Evolutionary conservation across 129 eudicot genomes (phyloP).

Genomic region (Flaveria ramosissima): DNA sequence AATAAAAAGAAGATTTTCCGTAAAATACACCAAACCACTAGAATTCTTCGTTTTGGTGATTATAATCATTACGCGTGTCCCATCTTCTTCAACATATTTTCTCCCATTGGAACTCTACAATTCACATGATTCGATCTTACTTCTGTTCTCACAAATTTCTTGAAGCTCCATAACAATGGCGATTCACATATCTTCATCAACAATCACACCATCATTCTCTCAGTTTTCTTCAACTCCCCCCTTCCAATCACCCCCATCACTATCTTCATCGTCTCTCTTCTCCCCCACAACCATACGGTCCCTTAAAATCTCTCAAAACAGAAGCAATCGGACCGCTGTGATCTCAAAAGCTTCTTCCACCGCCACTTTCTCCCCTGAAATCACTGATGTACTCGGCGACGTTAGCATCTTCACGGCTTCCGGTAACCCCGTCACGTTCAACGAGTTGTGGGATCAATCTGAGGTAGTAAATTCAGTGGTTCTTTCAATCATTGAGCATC

Average conservation of each 20-base stretch:
- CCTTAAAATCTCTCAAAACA: constrained; percentile 19
- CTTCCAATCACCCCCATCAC: constrained; percentile 16
- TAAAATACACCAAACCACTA: background rate
- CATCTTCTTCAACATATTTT: background rate
- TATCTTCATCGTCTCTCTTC: constrained; percentile 15
- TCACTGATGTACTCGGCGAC: constrained; percentile 48
- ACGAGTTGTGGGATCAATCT: constrained; percentile 77
- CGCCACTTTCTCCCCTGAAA: constrained; percentile 41
- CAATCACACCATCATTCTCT: constrained; percentile 32
- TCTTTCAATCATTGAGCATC: background rate
- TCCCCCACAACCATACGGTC: constrained; percentile 22
- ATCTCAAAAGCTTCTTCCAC: constrained; percentile 53
- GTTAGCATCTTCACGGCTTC: constrained; percentile 72
- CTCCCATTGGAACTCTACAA: background rate
- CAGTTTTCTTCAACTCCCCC: constrained; percentile 27
- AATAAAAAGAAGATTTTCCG: no score
- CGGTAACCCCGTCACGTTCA: constrained; percentile 68
- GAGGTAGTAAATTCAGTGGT: constrained; percentile 41
- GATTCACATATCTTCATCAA: constrained; percentile 32
- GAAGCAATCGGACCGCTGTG: constrained; percentile 15
- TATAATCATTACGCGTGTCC: constrained; percentile 23
- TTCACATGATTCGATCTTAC: background rate
- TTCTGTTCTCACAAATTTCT: constrained; percentile 23
- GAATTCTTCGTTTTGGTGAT: background rate
- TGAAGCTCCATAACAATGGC: constrained; percentile 45